Conservation (phyloP, 306 rosid species). For the Lathyrus aphaca region DNA sequence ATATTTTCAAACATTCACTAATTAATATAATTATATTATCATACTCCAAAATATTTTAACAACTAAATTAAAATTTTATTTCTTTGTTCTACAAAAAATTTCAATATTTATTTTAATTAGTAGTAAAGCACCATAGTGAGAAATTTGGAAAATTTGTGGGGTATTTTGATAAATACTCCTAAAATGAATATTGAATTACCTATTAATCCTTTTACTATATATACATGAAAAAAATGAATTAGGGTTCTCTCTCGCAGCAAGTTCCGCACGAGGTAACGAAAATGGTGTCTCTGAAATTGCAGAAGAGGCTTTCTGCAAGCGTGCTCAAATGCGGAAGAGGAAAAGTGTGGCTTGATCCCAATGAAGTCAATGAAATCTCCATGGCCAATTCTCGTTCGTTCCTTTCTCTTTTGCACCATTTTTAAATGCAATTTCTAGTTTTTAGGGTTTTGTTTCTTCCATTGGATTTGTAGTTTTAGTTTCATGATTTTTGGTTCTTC, state of each 20-base stretch:
- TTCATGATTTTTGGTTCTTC: too few species aligned
- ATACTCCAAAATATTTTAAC: too few species aligned
- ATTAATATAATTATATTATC: too few species aligned
- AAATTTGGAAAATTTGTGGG: too few species aligned
- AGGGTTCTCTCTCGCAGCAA: neutral
- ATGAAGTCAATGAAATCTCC: conserved; percentile 53
- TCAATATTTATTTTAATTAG: too few species aligned
- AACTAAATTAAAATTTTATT: too few species aligned
- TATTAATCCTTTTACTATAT: neutral
- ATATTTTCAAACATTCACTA: too few species aligned
- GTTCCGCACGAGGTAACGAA: neutral
- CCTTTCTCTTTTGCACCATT: neutral
- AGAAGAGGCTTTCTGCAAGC: conserved; percentile 48
- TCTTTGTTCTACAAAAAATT: too few species aligned
- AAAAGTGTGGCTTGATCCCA: conserved; percentile 17
- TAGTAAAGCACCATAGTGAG: too few species aligned
- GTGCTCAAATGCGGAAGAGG: conserved; percentile 52
- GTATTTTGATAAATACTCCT: too few species aligned
- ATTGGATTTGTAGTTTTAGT: too few species aligned
- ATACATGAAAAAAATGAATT: neutral
- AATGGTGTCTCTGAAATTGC: conserved; percentile 54
- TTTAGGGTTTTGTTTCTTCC: neutral
- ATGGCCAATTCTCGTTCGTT: conserved; percentile 51
- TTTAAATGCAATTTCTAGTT: neutral
- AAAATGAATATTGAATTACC: too few species aligned